Conservation (phyloP, 2,329 filamentous ascomycete genomes). For the Stemphylium vesicarium region DNA sequence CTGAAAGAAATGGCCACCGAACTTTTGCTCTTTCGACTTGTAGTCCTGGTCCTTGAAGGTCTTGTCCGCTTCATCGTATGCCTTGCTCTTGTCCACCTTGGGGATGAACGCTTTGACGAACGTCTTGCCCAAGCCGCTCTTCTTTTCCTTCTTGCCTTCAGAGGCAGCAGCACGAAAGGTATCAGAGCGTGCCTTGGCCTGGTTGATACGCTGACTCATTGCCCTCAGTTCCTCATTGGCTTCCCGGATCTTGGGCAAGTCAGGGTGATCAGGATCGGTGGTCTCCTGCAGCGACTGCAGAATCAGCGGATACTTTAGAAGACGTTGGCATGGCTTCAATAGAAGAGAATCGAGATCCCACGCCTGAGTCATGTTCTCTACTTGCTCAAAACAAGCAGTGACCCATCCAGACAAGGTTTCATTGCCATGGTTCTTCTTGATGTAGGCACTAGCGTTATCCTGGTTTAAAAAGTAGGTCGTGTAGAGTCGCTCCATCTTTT, state of each 20-base stretch:
- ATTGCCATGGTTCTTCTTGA: slow-evolving; percentile 60
- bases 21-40: slow-evolving; percentile 80
- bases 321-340: slow-evolving; percentile 94
- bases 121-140: slow-evolving; percentile 65
- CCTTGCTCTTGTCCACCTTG: slow-evolving; percentile 83
- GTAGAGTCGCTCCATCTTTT: slow-evolving; percentile 69
- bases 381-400: slow-evolving; percentile 89
- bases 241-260: slow-evolving; percentile 72
- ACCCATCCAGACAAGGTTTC: slow-evolving; percentile 79
- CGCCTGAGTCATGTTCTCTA: slow-evolving; percentile 87
- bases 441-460: slow-evolving; percentile 67
- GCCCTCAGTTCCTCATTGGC: slow-evolving; percentile 73
- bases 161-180: slow-evolving; percentile 63
- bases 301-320: slow-evolving; percentile 91
- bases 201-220: slow-evolving; percentile 77
- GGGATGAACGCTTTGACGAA: slow-evolving; percentile 89
- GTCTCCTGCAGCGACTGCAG: slow-evolving; percentile 79
- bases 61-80: slow-evolving; percentile 68
- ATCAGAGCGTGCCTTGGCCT: slow-evolving; percentile 93
- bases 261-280: slow-evolving; percentile 83
- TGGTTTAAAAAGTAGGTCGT: slow-evolving; percentile 70
- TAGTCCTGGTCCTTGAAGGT: slow-evolving; percentile 80
- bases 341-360: slow-evolving; percentile 97
- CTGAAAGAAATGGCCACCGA: slow-evolving; percentile 89
- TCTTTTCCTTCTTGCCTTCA: slow-evolving; percentile 47